A percentile compares a stretch with the other conserved stretches of the same genome.
These are phyloP conservation scores for Pestalotiopsis sp. DNA, from an alignment of 2,329 filamentous ascomycete genomes.

Conservation along the genomic window DNA sequence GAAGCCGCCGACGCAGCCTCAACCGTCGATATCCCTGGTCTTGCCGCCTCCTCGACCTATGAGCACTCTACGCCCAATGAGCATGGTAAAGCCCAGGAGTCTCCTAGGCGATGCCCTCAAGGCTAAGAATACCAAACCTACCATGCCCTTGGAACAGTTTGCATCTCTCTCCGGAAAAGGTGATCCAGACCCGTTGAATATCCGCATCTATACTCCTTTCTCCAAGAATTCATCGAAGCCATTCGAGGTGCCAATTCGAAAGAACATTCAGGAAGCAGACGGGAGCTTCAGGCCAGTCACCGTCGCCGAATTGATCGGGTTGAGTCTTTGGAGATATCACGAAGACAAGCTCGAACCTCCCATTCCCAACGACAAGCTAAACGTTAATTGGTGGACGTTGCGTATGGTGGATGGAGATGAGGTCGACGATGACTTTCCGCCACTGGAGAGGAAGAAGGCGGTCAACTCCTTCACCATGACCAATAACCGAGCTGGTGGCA, in stretches of 20 bases:
- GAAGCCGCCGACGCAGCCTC: constrained; percentile 58
- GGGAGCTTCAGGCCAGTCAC: constrained; percentile 64
- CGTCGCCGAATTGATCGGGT: constrained; percentile 79
- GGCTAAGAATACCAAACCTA: constrained; percentile 69
- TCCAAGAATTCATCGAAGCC: constrained; percentile 65
- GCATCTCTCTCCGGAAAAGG: constrained; percentile 77
- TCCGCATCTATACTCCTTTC: constrained; percentile 78
- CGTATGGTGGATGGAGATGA: constrained; percentile 85
- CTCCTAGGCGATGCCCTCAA: constrained; percentile 72
- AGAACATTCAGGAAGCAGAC: constrained; percentile 69
- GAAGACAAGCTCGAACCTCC: constrained; percentile 74
- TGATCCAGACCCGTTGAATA: constrained; percentile 72
- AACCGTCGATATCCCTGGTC: constrained; percentile 61
- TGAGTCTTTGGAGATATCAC: constrained; percentile 76
- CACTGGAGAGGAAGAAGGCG: constrained; percentile 72
- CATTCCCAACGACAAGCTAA: constrained; percentile 65
- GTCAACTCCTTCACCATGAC: constrained; percentile 81
- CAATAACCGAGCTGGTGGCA: constrained; percentile 65
- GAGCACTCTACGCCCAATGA: constrained; percentile 64
- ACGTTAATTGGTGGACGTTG: constrained; percentile 81
- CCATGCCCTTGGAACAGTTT: constrained; percentile 75
- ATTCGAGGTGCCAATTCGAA: constrained; percentile 71
- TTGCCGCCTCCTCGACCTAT: constrained; percentile 72
- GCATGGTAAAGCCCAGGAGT: constrained; percentile 70
- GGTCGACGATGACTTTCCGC: constrained; percentile 82